Percentiles rank a stretch among this genome's conserved stretches.
These are phyloP conservation scores for Saprolegnia parasitica DNA, from an alignment of 352 stramenopile genomes.

Conservation along the genomic window DNA sequence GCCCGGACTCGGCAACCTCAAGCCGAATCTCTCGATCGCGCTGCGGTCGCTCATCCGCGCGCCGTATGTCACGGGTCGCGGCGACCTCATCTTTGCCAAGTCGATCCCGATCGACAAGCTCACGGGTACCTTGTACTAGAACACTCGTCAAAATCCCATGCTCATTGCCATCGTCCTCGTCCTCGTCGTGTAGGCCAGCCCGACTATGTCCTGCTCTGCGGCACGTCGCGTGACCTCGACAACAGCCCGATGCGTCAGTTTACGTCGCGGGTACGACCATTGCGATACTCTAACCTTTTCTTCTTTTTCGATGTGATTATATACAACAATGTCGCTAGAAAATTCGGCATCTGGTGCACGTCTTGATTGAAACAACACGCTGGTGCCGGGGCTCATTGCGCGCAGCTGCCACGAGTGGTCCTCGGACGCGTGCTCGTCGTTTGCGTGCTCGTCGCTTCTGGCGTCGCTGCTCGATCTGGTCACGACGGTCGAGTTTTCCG, in stretches of 20 bases:
- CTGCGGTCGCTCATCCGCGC: slow-evolving; percentile 77
- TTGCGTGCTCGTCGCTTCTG: slow-evolving; percentile 73
- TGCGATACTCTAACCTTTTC: background rate
- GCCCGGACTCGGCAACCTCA: slow-evolving; percentile 61
- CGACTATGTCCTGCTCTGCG: slow-evolving; percentile 84
- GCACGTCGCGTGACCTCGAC: slow-evolving; percentile 71
- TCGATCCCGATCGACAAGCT: slow-evolving; percentile 81
- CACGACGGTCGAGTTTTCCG: slow-evolving; percentile 78
- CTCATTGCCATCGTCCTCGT: background rate
- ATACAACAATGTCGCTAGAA: no score
- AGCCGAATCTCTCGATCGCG: slow-evolving; percentile 78
- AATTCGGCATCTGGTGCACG: slow-evolving; percentile 72
- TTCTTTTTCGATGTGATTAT: background rate
- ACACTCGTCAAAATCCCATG: no score
- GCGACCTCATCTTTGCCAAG: slow-evolving; percentile 82
- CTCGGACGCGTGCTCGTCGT: slow-evolving; percentile 44
- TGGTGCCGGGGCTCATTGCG: slow-evolving; percentile 63
- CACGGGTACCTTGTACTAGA: slow-evolving; percentile 38
- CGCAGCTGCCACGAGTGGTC: slow-evolving; percentile 75
- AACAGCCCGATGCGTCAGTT: slow-evolving; percentile 82
- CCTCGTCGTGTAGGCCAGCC: slow-evolving; percentile 40
- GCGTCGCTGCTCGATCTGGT: slow-evolving; percentile 81
- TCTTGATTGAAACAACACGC: slow-evolving; percentile 79
- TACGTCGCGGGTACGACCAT: slow-evolving; percentile 45
- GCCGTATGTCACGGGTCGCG: slow-evolving; percentile 73